Conservation (phyloP, 2,329 filamentous ascomycete genomes). For the Emergomyces pasteurianus region DNA sequence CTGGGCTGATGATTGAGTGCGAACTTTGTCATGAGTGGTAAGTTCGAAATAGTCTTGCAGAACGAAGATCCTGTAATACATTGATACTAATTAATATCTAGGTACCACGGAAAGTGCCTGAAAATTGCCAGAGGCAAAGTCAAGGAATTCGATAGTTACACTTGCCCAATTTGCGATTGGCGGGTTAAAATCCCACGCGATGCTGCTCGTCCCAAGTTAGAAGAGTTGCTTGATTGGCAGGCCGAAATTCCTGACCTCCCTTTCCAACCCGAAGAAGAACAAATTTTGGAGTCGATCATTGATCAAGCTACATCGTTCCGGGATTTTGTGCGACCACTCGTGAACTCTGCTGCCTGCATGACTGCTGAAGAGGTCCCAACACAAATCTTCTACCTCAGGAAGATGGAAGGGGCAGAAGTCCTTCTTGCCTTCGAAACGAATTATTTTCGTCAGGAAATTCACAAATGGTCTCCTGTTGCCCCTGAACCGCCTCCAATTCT, state of each 20-base stretch:
- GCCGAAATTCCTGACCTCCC: constrained; percentile 70
- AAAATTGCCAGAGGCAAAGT: constrained; percentile 97
- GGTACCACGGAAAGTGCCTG: constrained; percentile 95
- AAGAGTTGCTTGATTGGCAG: constrained; percentile 74
- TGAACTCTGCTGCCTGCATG: constrained; percentile 60
- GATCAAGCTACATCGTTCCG: constrained; percentile 75
- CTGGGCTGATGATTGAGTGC: constrained; percentile 99
- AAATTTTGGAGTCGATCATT: constrained; percentile 73
- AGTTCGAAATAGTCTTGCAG: constrained; percentile 22
- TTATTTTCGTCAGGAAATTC: constrained; percentile 88
- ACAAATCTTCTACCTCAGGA: constrained; percentile 88
- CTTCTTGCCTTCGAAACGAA: constrained; percentile 90
- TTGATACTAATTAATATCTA: constrained; percentile 28
- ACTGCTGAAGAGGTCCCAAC: constrained; percentile 79
- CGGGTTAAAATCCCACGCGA: constrained; percentile 93
- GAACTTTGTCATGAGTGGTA: constrained; percentile 96
- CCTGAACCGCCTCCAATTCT: constrained; percentile 74
- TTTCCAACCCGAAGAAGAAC: constrained; percentile 93
- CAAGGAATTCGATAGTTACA: constrained; percentile 97
- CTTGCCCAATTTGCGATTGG: constrained; percentile 96
- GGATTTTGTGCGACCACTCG: constrained; percentile 66
- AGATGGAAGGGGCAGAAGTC: constrained; percentile 94
- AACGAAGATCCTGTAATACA: background rate
- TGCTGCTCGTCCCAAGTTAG: constrained; percentile 85
- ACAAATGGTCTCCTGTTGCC: constrained; percentile 88